Base-by-base conservation (phyloP, 805 yeast species). In the Komagataella mondaviorum region DNA sequence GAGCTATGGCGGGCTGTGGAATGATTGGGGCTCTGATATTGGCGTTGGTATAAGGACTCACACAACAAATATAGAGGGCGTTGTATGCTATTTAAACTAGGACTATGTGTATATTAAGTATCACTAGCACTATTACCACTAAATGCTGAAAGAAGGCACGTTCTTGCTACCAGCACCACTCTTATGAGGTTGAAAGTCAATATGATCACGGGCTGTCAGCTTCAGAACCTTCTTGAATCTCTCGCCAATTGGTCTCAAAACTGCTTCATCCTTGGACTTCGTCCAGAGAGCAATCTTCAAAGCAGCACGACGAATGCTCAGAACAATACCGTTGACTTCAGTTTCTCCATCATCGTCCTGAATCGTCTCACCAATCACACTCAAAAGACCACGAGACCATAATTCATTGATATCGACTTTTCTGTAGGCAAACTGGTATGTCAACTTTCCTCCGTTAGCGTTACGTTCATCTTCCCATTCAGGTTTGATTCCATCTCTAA, bases 391-490 rank as follows among this genome's bases (percentile, higher is more conserved):
- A 69, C 95, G 76, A 64, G 88, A 81, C 99, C 98, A 93, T 63
- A 88, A 75, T 59, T 89, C 95, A 67, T 90, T 91, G 65, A 88
- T 82, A 55, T 80, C 81, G 55, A 70, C 67, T 54, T 70, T 71
- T 57, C 77, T 84, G 55, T 78, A 76, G 66, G 75, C 83, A 70
- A 85, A 81, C 69, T 78, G 82, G 71, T 78, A 86, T 46, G 86
- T 76, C 96, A 96, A 93, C 72, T 87, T 88, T 63, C 99, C 99
- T 65, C 99, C 99, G 59, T 82, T 76, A 54, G 86, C 69, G 70
- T 93, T 93, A 57, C 80, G 78, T 51, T 72, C 75, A 69, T 93
- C 98, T 76, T 93, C 99, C 99, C 99, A 93, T 76, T 93, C 98
- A 52, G 99, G 99, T 69, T 88, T 85, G 62, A 93, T 81, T 53